Evolutionary conservation across 371 early-diverging fungal species (phyloP).

Genomic region (Rhizopus stolonifer): DNA sequence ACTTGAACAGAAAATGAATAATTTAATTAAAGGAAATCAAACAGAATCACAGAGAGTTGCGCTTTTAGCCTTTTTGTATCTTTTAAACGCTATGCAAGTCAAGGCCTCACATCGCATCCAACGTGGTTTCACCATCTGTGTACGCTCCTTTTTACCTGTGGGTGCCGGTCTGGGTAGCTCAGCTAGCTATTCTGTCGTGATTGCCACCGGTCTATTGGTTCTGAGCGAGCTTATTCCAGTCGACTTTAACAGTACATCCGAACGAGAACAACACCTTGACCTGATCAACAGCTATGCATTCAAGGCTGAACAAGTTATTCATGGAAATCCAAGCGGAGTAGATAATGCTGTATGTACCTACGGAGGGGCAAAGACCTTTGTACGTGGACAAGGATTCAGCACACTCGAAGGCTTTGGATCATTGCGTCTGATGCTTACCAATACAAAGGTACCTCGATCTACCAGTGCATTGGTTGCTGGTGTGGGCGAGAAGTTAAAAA

Average conservation of each 20-base stretch:
- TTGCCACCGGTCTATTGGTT: conserved; percentile 77
- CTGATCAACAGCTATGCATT: conserved; percentile 87
- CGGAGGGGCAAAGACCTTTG: conserved; percentile 69
- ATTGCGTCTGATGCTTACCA: conserved; percentile 75
- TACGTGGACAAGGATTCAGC: conserved; percentile 49
- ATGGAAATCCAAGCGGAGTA: conserved; percentile 94
- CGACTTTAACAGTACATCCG: conserved; percentile 16
- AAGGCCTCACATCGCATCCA: conserved; percentile 12
- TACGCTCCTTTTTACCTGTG: conserved; percentile 85
- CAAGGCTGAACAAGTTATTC: conserved; percentile 89
- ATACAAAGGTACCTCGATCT: conserved; percentile 87
- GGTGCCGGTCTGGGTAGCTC: conserved; percentile 96
- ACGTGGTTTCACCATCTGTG: conserved; percentile 58
- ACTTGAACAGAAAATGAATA: conserved; percentile 17
- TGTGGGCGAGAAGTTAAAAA: conserved; percentile 61
- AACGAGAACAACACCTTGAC: conserved; percentile 25
- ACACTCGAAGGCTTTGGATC: conserved; percentile 60
- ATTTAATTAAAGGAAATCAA: conserved; percentile 9
- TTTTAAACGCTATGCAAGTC: conserved; percentile 28
- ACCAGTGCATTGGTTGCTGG: conserved; percentile 86
- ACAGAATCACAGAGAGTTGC: conserved; percentile 34
- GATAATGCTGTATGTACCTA: conserved; percentile 89
- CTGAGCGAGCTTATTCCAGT: conserved; percentile 38
- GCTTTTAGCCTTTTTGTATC: conserved; percentile 45
- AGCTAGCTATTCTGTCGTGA: conserved; percentile 83